Percentiles rank a stretch among this genome's conserved stretches.
Evolutionary conservation across 1,139 yeast species (phyloP).

Genomic region (Taphrina communis): DNA sequence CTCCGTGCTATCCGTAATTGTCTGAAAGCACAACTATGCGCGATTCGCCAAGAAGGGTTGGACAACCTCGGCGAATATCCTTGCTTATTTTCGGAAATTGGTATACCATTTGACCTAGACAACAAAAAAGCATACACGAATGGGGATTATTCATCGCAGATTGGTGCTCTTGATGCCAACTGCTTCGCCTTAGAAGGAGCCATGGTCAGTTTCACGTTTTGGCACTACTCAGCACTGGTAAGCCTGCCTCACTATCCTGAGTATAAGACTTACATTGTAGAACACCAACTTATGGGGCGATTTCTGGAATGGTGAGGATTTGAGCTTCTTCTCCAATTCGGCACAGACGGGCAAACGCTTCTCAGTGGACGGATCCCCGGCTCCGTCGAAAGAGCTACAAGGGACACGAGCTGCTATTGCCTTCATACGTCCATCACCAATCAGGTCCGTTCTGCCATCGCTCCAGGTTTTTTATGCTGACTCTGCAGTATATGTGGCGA

Average conservation of each 20-base stretch:
- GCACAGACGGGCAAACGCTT: not conserved
- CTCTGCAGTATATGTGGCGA: constrained; percentile 47
- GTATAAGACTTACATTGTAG: constrained; percentile 45
- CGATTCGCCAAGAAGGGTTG: constrained; percentile 66
- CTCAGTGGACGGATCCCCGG: not conserved
- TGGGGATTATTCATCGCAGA: constrained; percentile 74
- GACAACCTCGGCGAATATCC: constrained; percentile 52
- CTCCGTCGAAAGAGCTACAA: not conserved
- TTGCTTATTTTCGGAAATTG: constrained; percentile 86
- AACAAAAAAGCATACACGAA: constrained; percentile 67
- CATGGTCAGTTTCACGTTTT: constrained; percentile 73
- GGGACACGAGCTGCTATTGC: constrained; percentile 53
- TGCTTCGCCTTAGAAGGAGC: constrained; percentile 76
- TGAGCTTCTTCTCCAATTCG: constrained; percentile 81
- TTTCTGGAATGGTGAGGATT: constrained; percentile 89
- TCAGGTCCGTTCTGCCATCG: constrained; percentile 45
- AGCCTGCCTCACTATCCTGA: not conserved
- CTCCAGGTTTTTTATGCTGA: not conserved
- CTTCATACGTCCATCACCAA: constrained; percentile 53
- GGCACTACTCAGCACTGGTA: constrained; percentile 74
- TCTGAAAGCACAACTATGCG: constrained; percentile 67
- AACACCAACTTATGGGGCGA: constrained; percentile 88
- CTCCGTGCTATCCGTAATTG: constrained; percentile 65
- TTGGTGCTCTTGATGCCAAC: constrained; percentile 82
- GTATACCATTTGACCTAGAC: constrained; percentile 96